These are phyloP conservation scores for Lasiosphaeris hirsuta DNA, from an alignment of 495 filamentous ascomycete species.

Conservation along the genomic window DNA sequence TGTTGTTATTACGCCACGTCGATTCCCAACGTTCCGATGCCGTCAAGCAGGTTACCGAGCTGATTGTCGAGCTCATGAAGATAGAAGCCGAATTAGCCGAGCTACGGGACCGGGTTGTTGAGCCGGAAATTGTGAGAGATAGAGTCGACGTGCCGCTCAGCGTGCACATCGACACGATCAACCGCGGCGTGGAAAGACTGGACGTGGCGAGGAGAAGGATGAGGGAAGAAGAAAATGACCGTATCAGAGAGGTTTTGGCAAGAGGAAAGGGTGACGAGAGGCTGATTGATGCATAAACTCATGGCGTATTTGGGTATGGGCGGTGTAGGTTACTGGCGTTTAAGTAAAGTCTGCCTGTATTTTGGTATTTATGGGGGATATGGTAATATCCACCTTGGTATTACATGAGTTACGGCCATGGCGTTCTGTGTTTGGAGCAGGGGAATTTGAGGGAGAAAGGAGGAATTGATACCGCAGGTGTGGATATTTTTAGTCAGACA, in stretches of 20 bases:
- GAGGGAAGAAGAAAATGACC: slow-evolving; percentile 56
- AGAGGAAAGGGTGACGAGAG: slow-evolving; percentile 30
- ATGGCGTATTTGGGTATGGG: not conserved
- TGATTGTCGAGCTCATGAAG: slow-evolving; percentile 61
- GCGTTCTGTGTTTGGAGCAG: too few species aligned
- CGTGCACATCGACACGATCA: slow-evolving; percentile 68
- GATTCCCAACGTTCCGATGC: slow-evolving; percentile 57
- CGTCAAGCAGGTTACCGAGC: slow-evolving; percentile 53
- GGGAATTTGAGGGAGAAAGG: too few species aligned
- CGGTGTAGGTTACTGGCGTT: not conserved
- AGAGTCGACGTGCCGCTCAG: slow-evolving; percentile 53
- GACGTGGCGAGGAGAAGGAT: slow-evolving; percentile 54
- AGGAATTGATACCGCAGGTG: not conserved
- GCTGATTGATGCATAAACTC: slow-evolving; percentile 25
- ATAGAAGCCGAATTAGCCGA: slow-evolving; percentile 66
- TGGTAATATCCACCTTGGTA: too few species aligned
- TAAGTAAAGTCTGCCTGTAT: too few species aligned
- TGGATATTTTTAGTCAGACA: not conserved
- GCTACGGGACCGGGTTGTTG: slow-evolving; percentile 60
- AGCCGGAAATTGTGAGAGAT: slow-evolving; percentile 50
- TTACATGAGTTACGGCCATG: too few species aligned
- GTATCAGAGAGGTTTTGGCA: slow-evolving; percentile 48
- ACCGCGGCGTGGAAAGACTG: slow-evolving; percentile 62
- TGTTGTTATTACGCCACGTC: slow-evolving; percentile 57
- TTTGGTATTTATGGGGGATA: too few species aligned